These are phyloP conservation scores for Arachnopeziza araneosa DNA, from an alignment of 2,329 filamentous ascomycete species.

Conservation along the genomic window DNA sequence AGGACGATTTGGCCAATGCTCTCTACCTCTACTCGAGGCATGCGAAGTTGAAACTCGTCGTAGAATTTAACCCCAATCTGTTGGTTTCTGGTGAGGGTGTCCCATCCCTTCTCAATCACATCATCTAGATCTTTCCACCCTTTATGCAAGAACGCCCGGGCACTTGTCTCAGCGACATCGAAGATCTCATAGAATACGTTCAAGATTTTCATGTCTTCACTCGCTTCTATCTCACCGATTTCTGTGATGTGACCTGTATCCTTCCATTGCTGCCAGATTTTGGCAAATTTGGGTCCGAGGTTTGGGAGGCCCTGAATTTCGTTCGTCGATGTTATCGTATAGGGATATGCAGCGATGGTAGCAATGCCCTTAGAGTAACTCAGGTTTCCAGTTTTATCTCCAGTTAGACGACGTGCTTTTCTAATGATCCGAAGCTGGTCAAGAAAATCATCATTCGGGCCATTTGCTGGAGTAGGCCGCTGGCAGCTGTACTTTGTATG, in stretches of 20 bases:
- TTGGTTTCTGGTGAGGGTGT: slow-evolving; percentile 67
- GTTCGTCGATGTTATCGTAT: slow-evolving; percentile 26
- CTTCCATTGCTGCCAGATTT: slow-evolving; percentile 71
- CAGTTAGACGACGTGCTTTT: slow-evolving; percentile 61
- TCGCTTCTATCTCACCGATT: slow-evolving; percentile 55
- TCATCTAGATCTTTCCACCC: slow-evolving; percentile 85
- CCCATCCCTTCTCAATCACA: slow-evolving; percentile 78
- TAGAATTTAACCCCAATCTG: slow-evolving; percentile 95
- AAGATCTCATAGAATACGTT: slow-evolving; percentile 77
- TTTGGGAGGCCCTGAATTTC: slow-evolving; percentile 59
- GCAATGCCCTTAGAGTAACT: slow-evolving; percentile 89
- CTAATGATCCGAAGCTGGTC: slow-evolving; percentile 68
- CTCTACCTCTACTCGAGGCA: slow-evolving; percentile 70
- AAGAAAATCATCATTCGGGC: slow-evolving; percentile 73
- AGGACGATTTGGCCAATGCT: slow-evolving; percentile 59
- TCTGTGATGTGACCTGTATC: slow-evolving; percentile 55
- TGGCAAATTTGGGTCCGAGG: slow-evolving; percentile 73
- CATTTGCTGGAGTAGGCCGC: slow-evolving; percentile 62
- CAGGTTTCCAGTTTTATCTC: slow-evolving; percentile 73
- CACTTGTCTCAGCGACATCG: slow-evolving; percentile 82
- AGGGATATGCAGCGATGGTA: slow-evolving; percentile 73
- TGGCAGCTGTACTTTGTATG: slow-evolving; percentile 72
- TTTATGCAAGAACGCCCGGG: slow-evolving; percentile 72
- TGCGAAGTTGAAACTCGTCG: slow-evolving; percentile 70
- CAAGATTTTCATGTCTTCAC: slow-evolving; percentile 59